Percentiles rank a stretch among this genome's conserved stretches.
phyloP scores from a whole-genome alignment of 805 yeast species.

The Metschnikowia sp. region DNA sequence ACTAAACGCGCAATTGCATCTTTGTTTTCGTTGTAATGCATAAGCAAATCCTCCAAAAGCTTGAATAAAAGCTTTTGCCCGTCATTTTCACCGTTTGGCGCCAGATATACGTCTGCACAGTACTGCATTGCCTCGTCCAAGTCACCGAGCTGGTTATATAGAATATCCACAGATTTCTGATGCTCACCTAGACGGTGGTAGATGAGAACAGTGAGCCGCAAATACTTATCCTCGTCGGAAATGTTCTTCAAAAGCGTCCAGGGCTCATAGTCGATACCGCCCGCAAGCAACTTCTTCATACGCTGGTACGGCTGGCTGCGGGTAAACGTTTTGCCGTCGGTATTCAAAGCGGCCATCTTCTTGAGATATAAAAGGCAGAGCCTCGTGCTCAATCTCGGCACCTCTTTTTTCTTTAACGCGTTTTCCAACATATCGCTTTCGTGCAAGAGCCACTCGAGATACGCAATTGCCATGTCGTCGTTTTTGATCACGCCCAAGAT shows the following conservation, averaged over 20 bases:
- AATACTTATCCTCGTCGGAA: conserved; percentile 27
- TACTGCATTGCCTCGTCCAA: conserved; percentile 57
- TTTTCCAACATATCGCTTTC: conserved; percentile 32
- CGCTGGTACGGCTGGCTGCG: conserved; percentile 25
- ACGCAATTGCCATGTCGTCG: conserved; percentile 32
- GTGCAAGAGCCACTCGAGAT: conserved; percentile 42
- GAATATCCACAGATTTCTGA: conserved; percentile 57
- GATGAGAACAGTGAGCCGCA: conserved; percentile 54
- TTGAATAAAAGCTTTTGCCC: conserved; percentile 49
- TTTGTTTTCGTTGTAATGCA: conserved; percentile 31
- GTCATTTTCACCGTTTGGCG: conserved; percentile 25
- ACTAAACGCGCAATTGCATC: conserved; percentile 42
- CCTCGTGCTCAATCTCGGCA: conserved; percentile 32
- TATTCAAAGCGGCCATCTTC: conserved; percentile 17
- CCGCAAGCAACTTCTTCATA: conserved; percentile 30
- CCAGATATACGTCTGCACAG: conserved; percentile 47
- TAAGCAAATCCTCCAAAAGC: conserved; percentile 47
- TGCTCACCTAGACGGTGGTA: conserved; percentile 59
- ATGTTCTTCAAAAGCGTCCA: conserved; percentile 33
- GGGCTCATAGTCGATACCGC: conserved; percentile 33
- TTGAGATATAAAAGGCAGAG: conserved; percentile 32
- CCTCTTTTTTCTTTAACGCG: conserved; percentile 13
- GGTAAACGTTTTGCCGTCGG: conserved; percentile 10
- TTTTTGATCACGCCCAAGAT: conserved; percentile 29
- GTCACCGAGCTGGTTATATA: conserved; percentile 56